Conservation (phyloP, 345 rosid genomes). For the Ceriops decandra region DNA sequence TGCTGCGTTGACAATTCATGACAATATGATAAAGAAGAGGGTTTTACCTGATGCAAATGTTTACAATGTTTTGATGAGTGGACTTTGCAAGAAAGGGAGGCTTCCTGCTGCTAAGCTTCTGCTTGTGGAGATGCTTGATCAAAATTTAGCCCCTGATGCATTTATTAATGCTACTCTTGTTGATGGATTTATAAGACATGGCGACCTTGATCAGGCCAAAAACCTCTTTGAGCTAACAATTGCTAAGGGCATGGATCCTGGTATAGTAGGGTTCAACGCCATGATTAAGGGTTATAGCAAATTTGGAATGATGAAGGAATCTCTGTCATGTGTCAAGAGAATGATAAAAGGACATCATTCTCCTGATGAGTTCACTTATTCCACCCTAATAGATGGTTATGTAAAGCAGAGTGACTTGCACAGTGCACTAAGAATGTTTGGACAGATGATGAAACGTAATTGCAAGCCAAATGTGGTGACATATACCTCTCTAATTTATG, state of each 20-base stretch:
- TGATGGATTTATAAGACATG: conserved; percentile 68
- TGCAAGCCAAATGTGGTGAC: conserved; percentile 78
- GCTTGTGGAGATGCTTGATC: conserved; percentile 71
- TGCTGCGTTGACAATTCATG: conserved; percentile 50
- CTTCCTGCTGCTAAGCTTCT: conserved; percentile 59
- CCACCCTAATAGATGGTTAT: conserved; percentile 72
- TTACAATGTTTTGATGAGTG: conserved; percentile 81
- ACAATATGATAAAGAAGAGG: conserved; percentile 58
- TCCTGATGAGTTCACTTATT: conserved; percentile 77
- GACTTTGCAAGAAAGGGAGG: conserved; percentile 70
- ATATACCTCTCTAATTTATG: conserved; percentile 68
- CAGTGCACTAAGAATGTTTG: conserved; percentile 51
- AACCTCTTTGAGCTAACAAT: conserved; percentile 47
- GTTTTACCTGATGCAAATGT: conserved; percentile 68
- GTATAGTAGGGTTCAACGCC: conserved; percentile 63
- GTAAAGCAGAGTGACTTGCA: conserved; percentile 66
- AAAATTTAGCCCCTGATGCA: conserved; percentile 57
- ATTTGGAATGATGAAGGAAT: conserved; percentile 65
- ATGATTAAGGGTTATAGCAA: conserved; percentile 91
- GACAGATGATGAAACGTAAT: conserved; percentile 53
- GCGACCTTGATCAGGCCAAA: conserved; percentile 58
- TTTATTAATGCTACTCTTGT: conserved; percentile 65
- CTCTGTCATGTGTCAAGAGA: conserved; percentile 45
- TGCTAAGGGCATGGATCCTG: conserved; percentile 54
- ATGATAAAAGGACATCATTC: conserved; percentile 43